Evolutionary conservation across 2,329 filamentous ascomycete genomes (phyloP), one percentile per base, ranked within the genome.

Genomic region (Nemania serpens): DNA sequence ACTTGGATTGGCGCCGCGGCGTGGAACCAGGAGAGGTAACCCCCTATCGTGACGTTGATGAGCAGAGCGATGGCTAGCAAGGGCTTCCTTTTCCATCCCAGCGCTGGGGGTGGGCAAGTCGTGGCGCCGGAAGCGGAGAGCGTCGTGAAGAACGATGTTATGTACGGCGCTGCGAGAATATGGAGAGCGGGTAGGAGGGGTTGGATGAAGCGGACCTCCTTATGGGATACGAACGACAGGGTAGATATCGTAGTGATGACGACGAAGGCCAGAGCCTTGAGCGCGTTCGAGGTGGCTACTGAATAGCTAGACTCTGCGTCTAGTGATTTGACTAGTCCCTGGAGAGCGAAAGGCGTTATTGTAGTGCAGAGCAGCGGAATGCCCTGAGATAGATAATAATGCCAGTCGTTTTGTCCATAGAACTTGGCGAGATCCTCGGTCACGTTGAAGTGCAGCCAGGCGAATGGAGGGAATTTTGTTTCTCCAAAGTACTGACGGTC

Each of bases 181-280:
- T 95, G 91, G 6, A 99, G 83, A n/a, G 88, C 83, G 1, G 95
- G 94, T 1, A 98, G 83, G 17, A 99, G 83, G 1, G 95, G 94
- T 71, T 96, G 97, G 67, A 98, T 91, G 79, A 99, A 99, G 70
- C 95, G 91, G 69, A 97, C 91, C 81, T 99, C 95, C 75, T 99
- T 99, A 78, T 99, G 95, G 1, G 92, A 88, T 67, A 98, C 91
- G 48, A 91, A 72, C 1, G 91, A 96, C 36, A 98, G 82, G 2
- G 81, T 75, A 1, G 78, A 73, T 10, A 90, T 77, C 59, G 88
- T 90, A 33, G 85, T 75, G 56, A 88, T 64, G 43, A 89, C 81
- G 7, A 85, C 79, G 33, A 81, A 80, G 10, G 86, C 81, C 9
- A 93, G 77, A 37, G 83, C 81, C 56, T 80, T 81, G 53, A 81